phyloP scores from a whole-genome alignment of 306 rosid genomes.

The Inga laurina region DNA sequence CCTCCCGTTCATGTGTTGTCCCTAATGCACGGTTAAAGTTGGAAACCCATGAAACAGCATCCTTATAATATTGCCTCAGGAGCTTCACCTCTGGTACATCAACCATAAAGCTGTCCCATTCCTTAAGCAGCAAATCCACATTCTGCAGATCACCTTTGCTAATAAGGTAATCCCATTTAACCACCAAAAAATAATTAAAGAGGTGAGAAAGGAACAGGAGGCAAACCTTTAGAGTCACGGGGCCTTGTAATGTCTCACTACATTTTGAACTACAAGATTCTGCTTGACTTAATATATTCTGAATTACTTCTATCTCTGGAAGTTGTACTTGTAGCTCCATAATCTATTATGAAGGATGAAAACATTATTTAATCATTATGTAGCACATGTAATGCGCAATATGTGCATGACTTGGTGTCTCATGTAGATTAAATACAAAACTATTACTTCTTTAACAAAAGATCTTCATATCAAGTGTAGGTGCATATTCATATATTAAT shows the following conservation, averaged over 20 bases:
- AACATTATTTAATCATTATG: slow-evolving; percentile 20
- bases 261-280: slow-evolving; percentile 66
- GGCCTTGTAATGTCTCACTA: slow-evolving; percentile 58
- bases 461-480: background rate
- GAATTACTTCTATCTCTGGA: slow-evolving; percentile 66
- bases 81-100: slow-evolving; percentile 78
- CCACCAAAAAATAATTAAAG: slow-evolving; percentile 8
- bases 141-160: slow-evolving; percentile 54
- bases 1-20: slow-evolving; percentile 53
- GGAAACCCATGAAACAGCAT: slow-evolving; percentile 69
- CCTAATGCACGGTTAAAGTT: slow-evolving; percentile 54
- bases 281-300: slow-evolving; percentile 60
- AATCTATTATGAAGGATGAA: slow-evolving; percentile 50
- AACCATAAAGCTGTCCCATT: slow-evolving; percentile 58
- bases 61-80: slow-evolving; percentile 61
- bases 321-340: slow-evolving; percentile 65
- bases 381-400: background rate
- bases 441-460: slow-evolving; percentile 1
- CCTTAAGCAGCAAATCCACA: slow-evolving; percentile 66
- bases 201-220: slow-evolving; percentile 11
- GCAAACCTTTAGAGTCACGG: slow-evolving; percentile 73
- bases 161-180: slow-evolving; percentile 28
- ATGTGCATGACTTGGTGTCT: background rate
- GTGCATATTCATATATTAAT: background rate
- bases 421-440: slow-evolving; percentile 13